A percentile compares a stretch with the other conserved stretches of the same genome.
Conservation (phyloP, 1,284 basidiomycete genomes). For the Pascua sp. region DNA sequence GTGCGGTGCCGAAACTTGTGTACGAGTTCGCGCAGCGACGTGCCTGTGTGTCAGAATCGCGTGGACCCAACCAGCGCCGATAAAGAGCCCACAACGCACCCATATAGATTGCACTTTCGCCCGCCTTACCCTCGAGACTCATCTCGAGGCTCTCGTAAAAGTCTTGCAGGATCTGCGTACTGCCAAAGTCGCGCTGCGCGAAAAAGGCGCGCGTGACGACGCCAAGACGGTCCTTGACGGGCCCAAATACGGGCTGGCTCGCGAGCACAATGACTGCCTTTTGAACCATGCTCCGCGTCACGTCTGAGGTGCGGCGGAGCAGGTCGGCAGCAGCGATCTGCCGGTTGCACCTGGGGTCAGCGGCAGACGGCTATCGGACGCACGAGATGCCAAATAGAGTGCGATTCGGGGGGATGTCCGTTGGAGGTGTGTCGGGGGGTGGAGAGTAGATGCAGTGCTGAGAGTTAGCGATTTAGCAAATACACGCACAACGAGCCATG, state of each 20-base stretch:
- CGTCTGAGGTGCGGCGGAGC: constrained; percentile 76
- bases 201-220: constrained; percentile 90
- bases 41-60: constrained; percentile 56
- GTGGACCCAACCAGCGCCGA: not conserved
- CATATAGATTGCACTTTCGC: constrained; percentile 48
- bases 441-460: constrained; percentile 59
- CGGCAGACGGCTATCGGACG: constrained; percentile 45
- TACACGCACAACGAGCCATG: no score
- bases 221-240: constrained; percentile 74
- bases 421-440: constrained; percentile 12
- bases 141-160: constrained; percentile 70
- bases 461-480: no score
- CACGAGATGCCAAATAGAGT: constrained; percentile 93
- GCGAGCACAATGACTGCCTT: constrained; percentile 96
- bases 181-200: constrained; percentile 80
- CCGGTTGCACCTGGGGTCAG: constrained; percentile 73
- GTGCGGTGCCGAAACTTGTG: constrained; percentile 92
- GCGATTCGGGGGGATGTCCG: constrained; percentile 46
- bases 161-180: constrained; percentile 76
- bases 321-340: constrained; percentile 82
- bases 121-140: constrained; percentile 39
- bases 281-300: constrained; percentile 93
- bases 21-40: constrained; percentile 85
- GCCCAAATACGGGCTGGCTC: constrained; percentile 73
- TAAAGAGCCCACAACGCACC: constrained; percentile 19